These are phyloP conservation scores for Fusarium begoniae DNA, from an alignment of 2,329 filamentous ascomycete genomes.

Conservation along the genomic window DNA sequence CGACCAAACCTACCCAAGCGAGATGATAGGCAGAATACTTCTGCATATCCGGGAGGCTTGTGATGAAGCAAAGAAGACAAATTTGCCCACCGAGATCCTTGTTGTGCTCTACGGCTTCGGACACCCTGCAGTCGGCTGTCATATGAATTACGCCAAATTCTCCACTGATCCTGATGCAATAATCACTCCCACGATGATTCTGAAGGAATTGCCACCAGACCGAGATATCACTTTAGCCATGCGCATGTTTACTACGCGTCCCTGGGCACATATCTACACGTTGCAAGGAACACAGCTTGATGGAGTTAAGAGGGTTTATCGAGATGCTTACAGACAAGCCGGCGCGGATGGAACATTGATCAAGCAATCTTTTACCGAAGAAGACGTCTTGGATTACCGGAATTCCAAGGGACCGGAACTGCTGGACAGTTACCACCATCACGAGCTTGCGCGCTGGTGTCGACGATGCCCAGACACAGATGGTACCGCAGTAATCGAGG, in stretches of 20 bases:
- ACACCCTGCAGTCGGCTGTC: background rate
- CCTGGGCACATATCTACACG: background rate
- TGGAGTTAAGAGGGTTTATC: background rate
- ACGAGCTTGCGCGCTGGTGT: background rate
- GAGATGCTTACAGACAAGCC: background rate
- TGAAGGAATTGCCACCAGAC: background rate
- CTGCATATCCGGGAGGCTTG: background rate
- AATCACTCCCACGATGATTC: background rate
- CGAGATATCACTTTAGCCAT: background rate
- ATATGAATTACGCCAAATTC: background rate
- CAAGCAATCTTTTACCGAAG: background rate
- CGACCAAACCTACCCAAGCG: background rate
- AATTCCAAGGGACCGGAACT: fast-evolving
- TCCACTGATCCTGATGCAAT: background rate
- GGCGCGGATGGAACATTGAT: background rate
- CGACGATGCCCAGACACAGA: background rate
- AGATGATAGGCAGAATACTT: background rate
- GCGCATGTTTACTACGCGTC: background rate
- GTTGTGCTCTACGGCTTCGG: background rate
- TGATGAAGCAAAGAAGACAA: fast-evolving
- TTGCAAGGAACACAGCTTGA: background rate
- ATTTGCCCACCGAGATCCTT: background rate
- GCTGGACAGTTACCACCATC: no score
- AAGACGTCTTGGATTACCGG: background rate
- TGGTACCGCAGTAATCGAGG: background rate